Evolutionary conservation across 371 early-diverging fungal genomes (phyloP).

Genomic region (Umbelopsis sp.): DNA sequence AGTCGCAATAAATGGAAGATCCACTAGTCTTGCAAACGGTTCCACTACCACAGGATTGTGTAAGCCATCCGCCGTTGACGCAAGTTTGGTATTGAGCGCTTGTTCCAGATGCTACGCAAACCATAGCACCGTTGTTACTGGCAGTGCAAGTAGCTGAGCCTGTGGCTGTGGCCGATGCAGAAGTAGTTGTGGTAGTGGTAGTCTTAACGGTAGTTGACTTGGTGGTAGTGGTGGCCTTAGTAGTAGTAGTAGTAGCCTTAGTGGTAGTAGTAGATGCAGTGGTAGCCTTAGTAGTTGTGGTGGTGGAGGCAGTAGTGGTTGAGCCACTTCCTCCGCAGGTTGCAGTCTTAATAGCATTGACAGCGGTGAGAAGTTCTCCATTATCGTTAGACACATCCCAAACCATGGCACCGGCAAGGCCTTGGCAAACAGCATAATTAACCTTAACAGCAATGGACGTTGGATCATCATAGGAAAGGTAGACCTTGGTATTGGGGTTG

Average conservation of each 20-base stretch:
- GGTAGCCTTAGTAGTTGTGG: slow-evolving; percentile 20
- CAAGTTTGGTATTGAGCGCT: slow-evolving; percentile 10
- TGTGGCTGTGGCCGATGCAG: not conserved
- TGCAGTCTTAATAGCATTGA: slow-evolving; percentile 32
- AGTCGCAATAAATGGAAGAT: slow-evolving; percentile 11
- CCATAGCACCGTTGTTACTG: slow-evolving; percentile 1
- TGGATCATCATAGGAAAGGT: slow-evolving; percentile 70
- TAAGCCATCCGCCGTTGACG: not conserved
- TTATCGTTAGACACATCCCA: slow-evolving; percentile 63
- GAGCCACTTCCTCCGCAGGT: slow-evolving; percentile 20
- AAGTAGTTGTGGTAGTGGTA: slow-evolving; percentile 18
- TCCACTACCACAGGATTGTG: slow-evolving; percentile 6
- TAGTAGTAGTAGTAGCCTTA: slow-evolving; percentile 8
- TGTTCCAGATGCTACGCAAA: slow-evolving; percentile 8
- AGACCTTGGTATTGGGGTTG: slow-evolving; percentile 54
- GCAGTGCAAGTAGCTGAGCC: not conserved
- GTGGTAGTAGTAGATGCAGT: not conserved
- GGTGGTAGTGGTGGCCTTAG: slow-evolving; percentile 15
- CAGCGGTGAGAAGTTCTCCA: slow-evolving; percentile 53
- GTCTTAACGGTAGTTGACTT: slow-evolving; percentile 21
- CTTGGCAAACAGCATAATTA: slow-evolving; percentile 45
- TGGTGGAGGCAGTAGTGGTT: slow-evolving; percentile 20
- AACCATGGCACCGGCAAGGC: slow-evolving; percentile 63
- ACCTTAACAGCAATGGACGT: slow-evolving; percentile 59
- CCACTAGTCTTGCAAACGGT: slow-evolving; percentile 19